These are phyloP conservation scores for Phytophthora tentaculata DNA, from an alignment of 352 stramenopile species.

Conservation along the genomic window DNA sequence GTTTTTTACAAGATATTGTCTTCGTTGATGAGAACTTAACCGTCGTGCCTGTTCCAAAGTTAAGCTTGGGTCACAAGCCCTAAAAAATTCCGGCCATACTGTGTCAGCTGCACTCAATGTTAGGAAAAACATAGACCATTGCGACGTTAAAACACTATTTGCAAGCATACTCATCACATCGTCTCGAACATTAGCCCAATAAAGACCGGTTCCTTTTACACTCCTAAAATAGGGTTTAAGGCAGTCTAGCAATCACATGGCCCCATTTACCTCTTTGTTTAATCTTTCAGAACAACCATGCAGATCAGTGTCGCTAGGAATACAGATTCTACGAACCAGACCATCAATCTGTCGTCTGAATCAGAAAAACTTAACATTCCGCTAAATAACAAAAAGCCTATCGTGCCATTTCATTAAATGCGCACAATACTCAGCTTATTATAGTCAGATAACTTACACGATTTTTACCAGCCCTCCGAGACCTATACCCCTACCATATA, in stretches of 20 bases:
- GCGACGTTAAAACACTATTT: not conserved
- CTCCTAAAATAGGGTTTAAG: conserved; percentile 4
- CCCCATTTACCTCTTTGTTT: not conserved
- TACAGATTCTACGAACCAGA: not conserved
- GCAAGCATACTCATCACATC: conserved; percentile 8
- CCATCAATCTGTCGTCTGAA: conserved; percentile 1
- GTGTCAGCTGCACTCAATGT: too few species aligned
- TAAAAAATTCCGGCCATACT: conserved; percentile 33
- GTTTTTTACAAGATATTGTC: conserved; percentile 16
- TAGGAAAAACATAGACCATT: conserved; percentile 27
- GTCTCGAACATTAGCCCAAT: conserved; percentile 6
- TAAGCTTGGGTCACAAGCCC: conserved; percentile 14
- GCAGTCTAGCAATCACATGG: not conserved
- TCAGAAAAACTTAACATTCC: not conserved
- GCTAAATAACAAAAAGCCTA: not conserved
- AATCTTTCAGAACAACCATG: not conserved
- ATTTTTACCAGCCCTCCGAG: not conserved
- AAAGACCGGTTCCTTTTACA: not conserved
- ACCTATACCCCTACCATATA: not conserved
- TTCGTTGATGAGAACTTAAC: not conserved
- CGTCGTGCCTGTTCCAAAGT: not conserved
- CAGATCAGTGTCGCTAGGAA: not conserved
- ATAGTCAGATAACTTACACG: not conserved
- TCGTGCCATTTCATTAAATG: not conserved
- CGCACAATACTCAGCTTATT: not conserved